phyloP scores from a whole-genome alignment of 1,139 yeast genomes.

The Candida sanyaensis region DNA sequence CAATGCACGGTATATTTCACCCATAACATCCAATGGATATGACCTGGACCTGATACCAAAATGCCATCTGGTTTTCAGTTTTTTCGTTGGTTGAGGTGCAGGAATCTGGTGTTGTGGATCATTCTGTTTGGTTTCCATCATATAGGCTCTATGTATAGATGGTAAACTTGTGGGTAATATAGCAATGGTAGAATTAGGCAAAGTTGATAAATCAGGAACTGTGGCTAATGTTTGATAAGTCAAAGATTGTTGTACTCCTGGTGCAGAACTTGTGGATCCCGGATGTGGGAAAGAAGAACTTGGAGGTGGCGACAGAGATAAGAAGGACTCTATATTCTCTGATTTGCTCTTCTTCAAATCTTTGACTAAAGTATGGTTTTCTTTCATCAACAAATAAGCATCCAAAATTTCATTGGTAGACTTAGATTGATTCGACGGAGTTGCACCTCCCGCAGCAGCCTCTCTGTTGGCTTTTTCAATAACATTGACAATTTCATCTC shows the following conservation, averaged over 20 bases:
- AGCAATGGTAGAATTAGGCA: constrained; percentile 74
- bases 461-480: constrained; percentile 50
- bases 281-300: constrained; percentile 26
- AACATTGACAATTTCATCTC: constrained; percentile 82
- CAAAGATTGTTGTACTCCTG: constrained; percentile 50
- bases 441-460: constrained; percentile 18
- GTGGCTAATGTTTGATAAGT: constrained; percentile 53
- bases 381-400: constrained; percentile 86
- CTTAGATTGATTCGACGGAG: constrained; percentile 27
- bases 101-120: constrained; percentile 48
- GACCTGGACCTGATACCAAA: constrained; percentile 96
- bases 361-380: constrained; percentile 69
- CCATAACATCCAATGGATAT: constrained; percentile 97
- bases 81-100: constrained; percentile 71
- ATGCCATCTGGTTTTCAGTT: constrained; percentile 98
- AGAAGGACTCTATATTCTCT: constrained; percentile 53
- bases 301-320: constrained; percentile 54
- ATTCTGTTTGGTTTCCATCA: constrained; percentile 56
- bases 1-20: constrained; percentile 93
- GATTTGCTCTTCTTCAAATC: constrained; percentile 60
- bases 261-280: constrained; percentile 31
- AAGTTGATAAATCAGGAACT: constrained; percentile 51
- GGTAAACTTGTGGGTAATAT: constrained; percentile 93
- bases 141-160: constrained; percentile 89
- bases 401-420: constrained; percentile 74